These are phyloP conservation scores for Metschnikowia anglica DNA, from an alignment of 805 yeast species.

Conservation along the genomic window DNA sequence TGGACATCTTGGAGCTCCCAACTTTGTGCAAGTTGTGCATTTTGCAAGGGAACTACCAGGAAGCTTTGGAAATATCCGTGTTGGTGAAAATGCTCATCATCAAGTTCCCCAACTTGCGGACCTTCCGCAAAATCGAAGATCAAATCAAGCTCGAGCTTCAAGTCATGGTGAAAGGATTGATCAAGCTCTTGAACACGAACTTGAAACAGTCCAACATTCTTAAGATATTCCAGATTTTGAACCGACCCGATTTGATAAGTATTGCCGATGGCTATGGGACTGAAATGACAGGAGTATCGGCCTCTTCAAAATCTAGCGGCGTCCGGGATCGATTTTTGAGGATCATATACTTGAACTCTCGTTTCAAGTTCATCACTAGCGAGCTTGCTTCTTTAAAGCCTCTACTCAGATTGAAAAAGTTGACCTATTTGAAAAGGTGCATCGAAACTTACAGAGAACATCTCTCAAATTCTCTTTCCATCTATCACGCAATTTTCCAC, in stretches of 20 bases:
- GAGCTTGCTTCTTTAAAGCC: conserved; percentile 62
- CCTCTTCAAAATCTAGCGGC: not conserved
- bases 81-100: conserved; percentile 66
- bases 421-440: conserved; percentile 70
- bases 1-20: conserved; percentile 82
- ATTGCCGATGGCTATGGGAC: conserved; percentile 2
- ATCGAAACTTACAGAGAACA: conserved; percentile 85
- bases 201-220: conserved; percentile 75
- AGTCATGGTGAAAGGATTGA: conserved; percentile 68
- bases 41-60: conserved; percentile 81
- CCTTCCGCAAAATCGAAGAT: conserved; percentile 50
- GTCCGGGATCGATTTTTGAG: conserved; percentile 33
- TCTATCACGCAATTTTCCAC: conserved; percentile 61
- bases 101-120: conserved; percentile 60
- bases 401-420: conserved; percentile 49
- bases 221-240: conserved; percentile 74
- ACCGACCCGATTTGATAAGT: conserved; percentile 54
- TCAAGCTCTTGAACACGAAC: conserved; percentile 69
- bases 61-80: conserved; percentile 80
- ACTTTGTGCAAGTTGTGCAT: conserved; percentile 81
- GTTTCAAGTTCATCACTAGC: conserved; percentile 62
- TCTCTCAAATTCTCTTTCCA: conserved; percentile 69
- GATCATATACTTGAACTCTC: conserved; percentile 61
- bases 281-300: conserved; percentile 1
- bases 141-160: conserved; percentile 57